These are phyloP conservation scores for Fragaria vesca DNA, from an alignment of 306 rosid species.

Conservation along the genomic window DNA sequence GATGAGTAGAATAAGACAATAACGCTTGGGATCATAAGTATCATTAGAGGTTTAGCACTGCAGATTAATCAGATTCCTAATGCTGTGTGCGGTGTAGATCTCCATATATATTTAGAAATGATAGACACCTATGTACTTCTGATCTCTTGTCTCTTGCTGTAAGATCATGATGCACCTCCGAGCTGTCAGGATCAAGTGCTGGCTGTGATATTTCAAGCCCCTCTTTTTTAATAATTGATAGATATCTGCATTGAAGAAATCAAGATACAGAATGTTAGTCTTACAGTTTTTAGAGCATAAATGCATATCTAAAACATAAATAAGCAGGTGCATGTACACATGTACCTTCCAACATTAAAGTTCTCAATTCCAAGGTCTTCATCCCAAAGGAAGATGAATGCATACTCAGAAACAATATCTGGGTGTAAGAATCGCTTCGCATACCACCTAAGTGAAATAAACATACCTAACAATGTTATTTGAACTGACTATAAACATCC, in stretches of 20 bases:
- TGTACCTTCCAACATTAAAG: constrained; percentile 33
- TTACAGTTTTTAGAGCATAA: not conserved
- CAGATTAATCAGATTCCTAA: not conserved
- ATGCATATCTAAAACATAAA: not conserved
- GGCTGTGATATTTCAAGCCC: constrained; percentile 93
- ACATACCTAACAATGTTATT: not conserved
- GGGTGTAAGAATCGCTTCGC: constrained; percentile 93
- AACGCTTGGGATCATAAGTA: not conserved
- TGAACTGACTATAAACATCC: not conserved
- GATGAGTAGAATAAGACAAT: not conserved
- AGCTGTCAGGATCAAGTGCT: constrained; percentile 65
- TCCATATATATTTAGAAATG: not conserved
- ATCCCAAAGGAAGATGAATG: constrained; percentile 82
- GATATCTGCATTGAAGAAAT: constrained; percentile 40
- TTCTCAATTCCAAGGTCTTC: constrained; percentile 85
- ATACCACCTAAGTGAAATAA: constrained; percentile 61
- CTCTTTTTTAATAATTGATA: constrained; percentile 64
- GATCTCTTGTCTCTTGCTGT: constrained; percentile 49
- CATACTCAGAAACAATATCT: constrained; percentile 68
- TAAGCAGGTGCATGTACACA: not conserved
- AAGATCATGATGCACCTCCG: constrained; percentile 72
- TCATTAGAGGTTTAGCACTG: not conserved
- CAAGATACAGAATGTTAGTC: not conserved
- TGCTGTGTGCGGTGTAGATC: not conserved
- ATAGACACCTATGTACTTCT: constrained; percentile 64